Evolutionary conservation across 768 basidiomycete genomes (phyloP), one percentile per base, ranked within the genome.

Genomic region (Mycena venus): DNA sequence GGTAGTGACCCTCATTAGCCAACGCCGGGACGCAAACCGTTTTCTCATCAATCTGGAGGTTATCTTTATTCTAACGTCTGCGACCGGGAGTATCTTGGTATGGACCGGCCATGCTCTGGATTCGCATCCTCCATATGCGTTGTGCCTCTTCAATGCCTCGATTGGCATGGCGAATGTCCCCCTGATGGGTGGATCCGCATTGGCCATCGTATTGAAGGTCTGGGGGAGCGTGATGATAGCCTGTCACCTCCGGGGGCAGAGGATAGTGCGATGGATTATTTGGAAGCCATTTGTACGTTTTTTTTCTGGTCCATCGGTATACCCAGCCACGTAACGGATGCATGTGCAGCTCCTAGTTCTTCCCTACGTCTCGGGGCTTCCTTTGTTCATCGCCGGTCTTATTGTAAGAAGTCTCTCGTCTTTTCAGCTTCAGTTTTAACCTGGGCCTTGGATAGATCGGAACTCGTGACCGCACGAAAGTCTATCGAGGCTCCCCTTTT

Each of bases 21-120:
- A 71, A 21, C 27, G 65, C 2, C 34, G 32, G 40, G 27, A 53
- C 14, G 27, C 53, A 3, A 68, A 75, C 62, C 27, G 10, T 14
- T 4, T 53, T 9, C 66, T 75, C 14, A 19, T 72, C 42, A 71
- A 75, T 19, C 74, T 75, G 15, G 58, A 66, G 27, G 4, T 38
- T 10, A 66, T 70, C 19, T 75, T 71, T 60, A 34, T 71, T 19
- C 8, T 72, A 3, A 49, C 70, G 31, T 68, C 65, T 32, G 25
- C 36, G 0, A 36, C 6, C 19, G 53, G 58, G 12, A 63, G 51
- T 19, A 21, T 72, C 11, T 34, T 75, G 14, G 56, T 71, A 25
- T 75, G 74, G 74, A 70, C 70, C 8, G 74, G 74, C 9, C 74
- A 75, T 29, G 74, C 70, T 15, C 49, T 53, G 11, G 74, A 75